Evolutionary conservation across 139 green algal genomes (phyloP), one percentile per base, ranked within the genome.

Genomic region (Astrephomene gubernaculifera): DNA sequence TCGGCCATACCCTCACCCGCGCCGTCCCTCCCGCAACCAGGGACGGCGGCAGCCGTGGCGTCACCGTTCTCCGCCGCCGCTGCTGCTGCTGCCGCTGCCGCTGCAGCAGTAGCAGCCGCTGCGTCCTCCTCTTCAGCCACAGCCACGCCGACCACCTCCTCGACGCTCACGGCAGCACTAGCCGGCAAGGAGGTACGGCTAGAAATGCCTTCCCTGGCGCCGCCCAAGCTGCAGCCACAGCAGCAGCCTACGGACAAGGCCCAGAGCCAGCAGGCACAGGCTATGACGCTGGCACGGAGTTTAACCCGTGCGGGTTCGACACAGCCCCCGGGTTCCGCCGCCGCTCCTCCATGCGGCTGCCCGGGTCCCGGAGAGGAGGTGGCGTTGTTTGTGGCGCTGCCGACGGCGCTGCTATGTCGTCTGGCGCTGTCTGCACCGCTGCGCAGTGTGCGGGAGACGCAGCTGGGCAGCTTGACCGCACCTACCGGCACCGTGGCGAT

Each of bases 341-440:
- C 33, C 3, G 12, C 33, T 7, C 35, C 2, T 14, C 65, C 17
- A 45, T 17, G 19, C 65, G 45, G 65, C 65, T 41, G 4, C 69
- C 57, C 39, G n/a, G n/a, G n/a, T n/a, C n/a, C n/a, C n/a, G n/a
- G n/a, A n/a, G n/a, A n/a, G n/a, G n/a, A n/a, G n/a, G n/a, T n/a
- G n/a, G 2, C 76, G 41, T 61, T 83, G 0, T 83, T 39, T 29
- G 0, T 73, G 19, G 76, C 76, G 25, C 60, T 73, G 14, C 76
- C 60, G n/a, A 8, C 76, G 17, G 29, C 45, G 45, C 76, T 83
- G 60, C 39, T 83, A 61, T 83, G 76, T 39, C 76, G 76, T 6
- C 60, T 83, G 60, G 60, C 76, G n/a, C 76, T 35, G 29, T 21
- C 29, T 5, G 4, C 60, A 17, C 60, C 76, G n/a, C 60, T 83